A percentile compares a stretch with the other conserved stretches of the same genome.
phyloP scores from a whole-genome alignment of 2,329 filamentous ascomycete genomes.

The Fusarium longipes region DNA sequence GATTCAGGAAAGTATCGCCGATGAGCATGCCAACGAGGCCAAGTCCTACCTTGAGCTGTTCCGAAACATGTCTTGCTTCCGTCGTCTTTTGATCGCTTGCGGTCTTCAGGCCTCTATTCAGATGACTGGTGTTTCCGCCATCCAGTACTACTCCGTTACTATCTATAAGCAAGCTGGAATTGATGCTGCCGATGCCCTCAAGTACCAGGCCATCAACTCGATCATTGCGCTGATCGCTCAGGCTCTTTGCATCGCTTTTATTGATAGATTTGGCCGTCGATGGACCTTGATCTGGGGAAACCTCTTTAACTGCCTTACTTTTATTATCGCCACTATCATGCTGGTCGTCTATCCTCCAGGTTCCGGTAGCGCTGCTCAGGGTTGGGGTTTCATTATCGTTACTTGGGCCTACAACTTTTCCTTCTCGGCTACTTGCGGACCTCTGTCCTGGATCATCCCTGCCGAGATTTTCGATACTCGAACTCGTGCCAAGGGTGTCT shows the following conservation, averaged over 20 bases:
- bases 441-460: slow-evolving; percentile 69
- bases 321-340: slow-evolving; percentile 31
- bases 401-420: slow-evolving; percentile 87
- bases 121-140: slow-evolving; percentile 79
- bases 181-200: slow-evolving; percentile 67
- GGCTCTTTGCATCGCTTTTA: slow-evolving; percentile 69
- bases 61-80: slow-evolving; percentile 69
- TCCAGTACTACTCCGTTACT: slow-evolving; percentile 76
- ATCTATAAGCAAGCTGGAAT: slow-evolving; percentile 65
- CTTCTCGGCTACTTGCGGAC: slow-evolving; percentile 77
- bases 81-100: slow-evolving; percentile 72
- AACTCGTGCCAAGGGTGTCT: slow-evolving; percentile 79
- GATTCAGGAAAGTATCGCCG: slow-evolving; percentile 73
- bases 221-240: slow-evolving; percentile 58
- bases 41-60: slow-evolving; percentile 66
- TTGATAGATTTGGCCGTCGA: slow-evolving; percentile 76
- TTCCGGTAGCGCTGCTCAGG: slow-evolving; percentile 32
- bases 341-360: slow-evolving; percentile 31
- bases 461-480: slow-evolving; percentile 83
- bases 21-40: slow-evolving; percentile 63
- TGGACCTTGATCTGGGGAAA: slow-evolving; percentile 79
- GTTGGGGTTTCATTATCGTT: slow-evolving; percentile 73
- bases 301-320: slow-evolving; percentile 72
- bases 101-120: slow-evolving; percentile 76
- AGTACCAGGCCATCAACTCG: slow-evolving; percentile 79